Evolutionary conservation across 2,329 filamentous ascomycete species (phyloP).

Genomic region (Bipolaris bicolor): DNA sequence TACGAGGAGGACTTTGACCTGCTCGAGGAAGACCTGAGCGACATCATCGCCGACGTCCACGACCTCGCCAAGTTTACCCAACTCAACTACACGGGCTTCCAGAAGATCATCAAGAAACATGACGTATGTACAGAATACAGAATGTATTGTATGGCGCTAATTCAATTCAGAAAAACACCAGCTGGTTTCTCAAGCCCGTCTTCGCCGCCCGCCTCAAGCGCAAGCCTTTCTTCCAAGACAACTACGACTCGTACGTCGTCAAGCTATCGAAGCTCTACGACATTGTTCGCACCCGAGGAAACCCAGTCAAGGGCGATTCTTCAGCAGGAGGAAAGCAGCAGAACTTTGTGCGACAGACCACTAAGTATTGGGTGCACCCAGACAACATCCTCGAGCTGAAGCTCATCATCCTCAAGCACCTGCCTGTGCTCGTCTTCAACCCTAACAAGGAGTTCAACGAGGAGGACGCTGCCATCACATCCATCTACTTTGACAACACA

Average conservation of each 20-base stretch:
- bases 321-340: slow-evolving; percentile 89
- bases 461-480: slow-evolving; percentile 92
- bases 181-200: slow-evolving; percentile 92
- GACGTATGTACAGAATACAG: slow-evolving; percentile 65
- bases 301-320: slow-evolving; percentile 90
- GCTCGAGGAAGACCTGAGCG: slow-evolving; percentile 91
- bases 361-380: slow-evolving; percentile 99
- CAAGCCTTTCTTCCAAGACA: slow-evolving; percentile 98
- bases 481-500: slow-evolving; percentile 97
- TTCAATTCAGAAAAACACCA: slow-evolving; percentile 78
- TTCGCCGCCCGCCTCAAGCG: slow-evolving; percentile 93
- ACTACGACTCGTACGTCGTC: slow-evolving; percentile 95
- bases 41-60: slow-evolving; percentile 98
- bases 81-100: slow-evolving; percentile 97
- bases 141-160: slow-evolving; percentile 22
- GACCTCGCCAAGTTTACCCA: slow-evolving; percentile 98
- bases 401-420: slow-evolving; percentile 95
- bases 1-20: slow-evolving; percentile 93
- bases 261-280: slow-evolving; percentile 96
- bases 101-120: slow-evolving; percentile 99
- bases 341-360: slow-evolving; percentile 95
- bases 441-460: slow-evolving; percentile 93
- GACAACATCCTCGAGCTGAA: slow-evolving; percentile 99
- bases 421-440: slow-evolving; percentile 97
- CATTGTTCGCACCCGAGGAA: slow-evolving; percentile 88